A percentile compares a stretch with the other conserved stretches of the same genome.
Conservation (phyloP, 1,284 basidiomycete genomes). For the Xerocomus amazonicus region DNA sequence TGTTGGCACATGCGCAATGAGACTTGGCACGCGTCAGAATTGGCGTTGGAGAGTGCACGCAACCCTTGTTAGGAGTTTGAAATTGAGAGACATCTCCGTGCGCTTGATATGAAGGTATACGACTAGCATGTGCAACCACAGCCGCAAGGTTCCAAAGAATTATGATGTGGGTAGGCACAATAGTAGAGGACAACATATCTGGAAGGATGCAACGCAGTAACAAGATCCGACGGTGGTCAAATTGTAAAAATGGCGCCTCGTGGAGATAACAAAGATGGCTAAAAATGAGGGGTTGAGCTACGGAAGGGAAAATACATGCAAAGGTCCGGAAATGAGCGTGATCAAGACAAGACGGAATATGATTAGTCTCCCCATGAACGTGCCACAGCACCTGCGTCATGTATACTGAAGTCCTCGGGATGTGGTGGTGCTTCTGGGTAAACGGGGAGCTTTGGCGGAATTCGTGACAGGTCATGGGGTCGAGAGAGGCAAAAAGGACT, state of each 20-base stretch:
- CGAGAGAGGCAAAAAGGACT: constrained; percentile 3
- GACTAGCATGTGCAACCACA: constrained; percentile 13
- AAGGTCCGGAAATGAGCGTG: constrained; percentile 33
- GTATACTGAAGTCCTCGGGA: constrained; percentile 27
- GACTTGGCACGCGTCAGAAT: constrained; percentile 15
- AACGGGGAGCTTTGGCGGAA: constrained; percentile 4
- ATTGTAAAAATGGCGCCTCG: constrained; percentile 27
- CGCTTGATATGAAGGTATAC: constrained; percentile 13
- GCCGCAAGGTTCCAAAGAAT: constrained; percentile 11
- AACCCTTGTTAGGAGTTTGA: constrained; percentile 19
- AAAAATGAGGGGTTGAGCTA: constrained; percentile 19
- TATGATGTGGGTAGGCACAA: constrained; percentile 17
- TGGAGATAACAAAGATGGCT: constrained; percentile 33
- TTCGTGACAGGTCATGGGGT: constrained; percentile 7
- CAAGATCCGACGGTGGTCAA: constrained; percentile 31
- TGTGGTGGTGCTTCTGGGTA: constrained; percentile 11
- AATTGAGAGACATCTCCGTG: constrained; percentile 24
- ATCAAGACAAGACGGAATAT: constrained; percentile 9
- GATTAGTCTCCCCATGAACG: constrained; percentile 34
- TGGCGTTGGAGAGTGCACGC: constrained; percentile 1
- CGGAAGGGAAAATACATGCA: constrained; percentile 18
- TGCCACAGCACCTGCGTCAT: constrained; percentile 33
- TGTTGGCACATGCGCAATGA: constrained; percentile 8
- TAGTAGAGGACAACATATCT: constrained; percentile 26
- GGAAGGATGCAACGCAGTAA: constrained; percentile 27